Percentiles rank a stretch among this genome's conserved stretches.
These are phyloP conservation scores for Mycocentrospora acerina DNA, from an alignment of 2,329 filamentous ascomycete genomes.

Conservation along the genomic window DNA sequence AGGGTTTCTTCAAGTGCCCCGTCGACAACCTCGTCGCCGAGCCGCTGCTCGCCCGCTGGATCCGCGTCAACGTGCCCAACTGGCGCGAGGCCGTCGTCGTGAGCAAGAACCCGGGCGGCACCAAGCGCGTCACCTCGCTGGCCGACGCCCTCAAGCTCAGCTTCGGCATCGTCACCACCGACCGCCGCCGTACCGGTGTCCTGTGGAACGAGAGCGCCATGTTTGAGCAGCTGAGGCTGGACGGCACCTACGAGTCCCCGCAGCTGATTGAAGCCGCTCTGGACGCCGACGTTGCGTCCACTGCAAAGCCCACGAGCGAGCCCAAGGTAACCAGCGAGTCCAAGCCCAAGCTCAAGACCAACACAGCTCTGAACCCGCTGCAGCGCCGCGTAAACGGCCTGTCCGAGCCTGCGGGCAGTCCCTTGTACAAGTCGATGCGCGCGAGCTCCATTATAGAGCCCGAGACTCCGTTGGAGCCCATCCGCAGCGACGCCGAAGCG, in stretches of 20 bases:
- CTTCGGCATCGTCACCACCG: slow-evolving; percentile 93
- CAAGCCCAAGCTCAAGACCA: slow-evolving; percentile 28
- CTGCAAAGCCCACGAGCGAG: slow-evolving; percentile 26
- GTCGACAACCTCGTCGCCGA: slow-evolving; percentile 98
- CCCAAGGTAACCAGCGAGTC: slow-evolving; percentile 27
- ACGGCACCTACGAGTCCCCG: slow-evolving; percentile 45
- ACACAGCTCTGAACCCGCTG: slow-evolving; percentile 29
- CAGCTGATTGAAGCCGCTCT: slow-evolving; percentile 32
- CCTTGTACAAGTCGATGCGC: slow-evolving; percentile 39
- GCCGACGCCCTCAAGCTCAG: slow-evolving; percentile 96
- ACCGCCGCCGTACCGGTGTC: slow-evolving; percentile 53
- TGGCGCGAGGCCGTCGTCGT: slow-evolving; percentile 95
- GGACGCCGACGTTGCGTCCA: slow-evolving; percentile 35
- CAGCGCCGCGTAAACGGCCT: slow-evolving; percentile 32
- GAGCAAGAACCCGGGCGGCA: slow-evolving; percentile 96
- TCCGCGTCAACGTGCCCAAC: slow-evolving; percentile 79
- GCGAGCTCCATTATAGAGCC: slow-evolving; percentile 37
- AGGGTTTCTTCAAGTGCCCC: slow-evolving; percentile 97
- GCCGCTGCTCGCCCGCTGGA: slow-evolving; percentile 93
- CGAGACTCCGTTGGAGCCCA: slow-evolving; percentile 29
- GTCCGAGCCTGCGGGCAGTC: slow-evolving; percentile 28
- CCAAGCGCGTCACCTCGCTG: slow-evolving; percentile 93
- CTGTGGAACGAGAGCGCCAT: slow-evolving; percentile 77
- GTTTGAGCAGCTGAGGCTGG: slow-evolving; percentile 51
- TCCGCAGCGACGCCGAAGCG: slow-evolving; percentile 20